These are phyloP conservation scores for Boletus barrowsii DNA, from an alignment of 768 basidiomycete genomes.

Conservation along the genomic window DNA sequence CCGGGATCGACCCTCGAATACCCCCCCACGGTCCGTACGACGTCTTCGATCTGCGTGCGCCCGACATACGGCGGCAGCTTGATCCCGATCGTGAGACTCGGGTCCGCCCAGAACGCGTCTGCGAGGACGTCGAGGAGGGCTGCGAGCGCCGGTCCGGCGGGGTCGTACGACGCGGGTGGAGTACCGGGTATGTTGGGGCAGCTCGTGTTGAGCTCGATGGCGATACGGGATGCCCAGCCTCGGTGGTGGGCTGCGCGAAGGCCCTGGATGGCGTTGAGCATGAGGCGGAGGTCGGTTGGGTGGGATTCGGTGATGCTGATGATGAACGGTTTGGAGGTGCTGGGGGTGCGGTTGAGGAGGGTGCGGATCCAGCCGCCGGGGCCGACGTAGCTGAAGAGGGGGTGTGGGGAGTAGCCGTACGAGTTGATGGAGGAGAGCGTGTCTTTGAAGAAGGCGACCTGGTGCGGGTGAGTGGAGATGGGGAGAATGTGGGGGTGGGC, in stretches of 20 bases:
- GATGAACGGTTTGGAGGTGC: slow-evolving; percentile 62
- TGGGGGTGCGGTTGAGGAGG: slow-evolving; percentile 36
- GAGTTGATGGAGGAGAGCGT: slow-evolving; percentile 70
- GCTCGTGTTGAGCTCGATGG: slow-evolving; percentile 78
- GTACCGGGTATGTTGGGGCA: slow-evolving; percentile 73
- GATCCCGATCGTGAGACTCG: slow-evolving; percentile 62
- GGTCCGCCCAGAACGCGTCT: slow-evolving; percentile 46
- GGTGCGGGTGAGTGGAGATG: slow-evolving; percentile 8
- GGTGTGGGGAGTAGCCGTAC: slow-evolving; percentile 84
- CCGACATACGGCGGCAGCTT: slow-evolving; percentile 78
- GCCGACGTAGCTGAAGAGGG: slow-evolving; percentile 59
- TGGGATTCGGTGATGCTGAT: slow-evolving; percentile 73
- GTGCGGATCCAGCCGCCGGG: slow-evolving; percentile 48
- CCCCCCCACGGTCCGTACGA: slow-evolving; percentile 45
- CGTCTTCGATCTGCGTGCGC: slow-evolving; percentile 54
- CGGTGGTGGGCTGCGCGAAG: slow-evolving; percentile 42
- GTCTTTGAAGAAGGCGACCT: slow-evolving; percentile 61
- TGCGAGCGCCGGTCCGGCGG: slow-evolving; percentile 37
- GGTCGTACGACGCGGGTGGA: slow-evolving; percentile 67
- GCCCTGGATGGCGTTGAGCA: slow-evolving; percentile 59
- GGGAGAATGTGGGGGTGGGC: no score
- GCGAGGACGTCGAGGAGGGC: slow-evolving; percentile 57
- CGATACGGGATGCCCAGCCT: slow-evolving; percentile 45
- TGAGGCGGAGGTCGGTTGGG: slow-evolving; percentile 45
- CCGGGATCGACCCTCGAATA: slow-evolving; percentile 29